Conservation (phyloP, 129 eudicot genomes). For the Flaveria brownii region DNA sequence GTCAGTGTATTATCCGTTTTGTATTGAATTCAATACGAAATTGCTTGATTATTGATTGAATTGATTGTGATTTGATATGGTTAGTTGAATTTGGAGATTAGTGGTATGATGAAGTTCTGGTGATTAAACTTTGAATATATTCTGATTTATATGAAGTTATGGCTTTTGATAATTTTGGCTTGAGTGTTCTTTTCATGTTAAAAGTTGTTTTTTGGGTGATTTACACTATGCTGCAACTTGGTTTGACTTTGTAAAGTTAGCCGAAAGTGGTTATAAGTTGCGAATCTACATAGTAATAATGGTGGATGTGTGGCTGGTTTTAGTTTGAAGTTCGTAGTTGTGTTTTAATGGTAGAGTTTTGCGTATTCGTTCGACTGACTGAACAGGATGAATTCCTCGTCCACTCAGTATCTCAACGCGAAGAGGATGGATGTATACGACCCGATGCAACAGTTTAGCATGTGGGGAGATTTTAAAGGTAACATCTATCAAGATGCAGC, state of each 20-base stretch:
- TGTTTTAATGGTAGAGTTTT: constrained; percentile 28
- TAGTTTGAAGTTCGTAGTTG: constrained; percentile 27
- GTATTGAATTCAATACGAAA: not conserved
- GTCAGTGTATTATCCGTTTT: no score
- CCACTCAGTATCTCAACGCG: constrained; percentile 69
- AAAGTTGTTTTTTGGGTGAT: constrained; percentile 14
- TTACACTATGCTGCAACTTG: not conserved
- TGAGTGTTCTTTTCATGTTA: not conserved
- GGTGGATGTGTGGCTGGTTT: constrained; percentile 16
- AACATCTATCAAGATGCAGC: constrained; percentile 59
- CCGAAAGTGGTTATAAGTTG: constrained; percentile 1
- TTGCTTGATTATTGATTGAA: not conserved
- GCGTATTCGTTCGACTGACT: constrained; percentile 31
- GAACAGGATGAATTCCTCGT: constrained; percentile 63
- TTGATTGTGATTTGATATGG: not conserved
- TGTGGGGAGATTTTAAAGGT: constrained; percentile 92
- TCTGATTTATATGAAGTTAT: not conserved
- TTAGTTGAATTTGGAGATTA: not conserved
- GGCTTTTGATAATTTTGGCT: constrained; percentile 1
- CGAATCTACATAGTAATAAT: not conserved
- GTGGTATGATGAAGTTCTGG: not conserved
- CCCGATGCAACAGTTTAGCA: constrained; percentile 74
- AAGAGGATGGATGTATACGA: constrained; percentile 86
- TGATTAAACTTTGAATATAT: not conserved
- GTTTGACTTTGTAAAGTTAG: constrained; percentile 2